Conservation (phyloP, 306 rosid genomes). For the Vigna unguiculata region DNA sequence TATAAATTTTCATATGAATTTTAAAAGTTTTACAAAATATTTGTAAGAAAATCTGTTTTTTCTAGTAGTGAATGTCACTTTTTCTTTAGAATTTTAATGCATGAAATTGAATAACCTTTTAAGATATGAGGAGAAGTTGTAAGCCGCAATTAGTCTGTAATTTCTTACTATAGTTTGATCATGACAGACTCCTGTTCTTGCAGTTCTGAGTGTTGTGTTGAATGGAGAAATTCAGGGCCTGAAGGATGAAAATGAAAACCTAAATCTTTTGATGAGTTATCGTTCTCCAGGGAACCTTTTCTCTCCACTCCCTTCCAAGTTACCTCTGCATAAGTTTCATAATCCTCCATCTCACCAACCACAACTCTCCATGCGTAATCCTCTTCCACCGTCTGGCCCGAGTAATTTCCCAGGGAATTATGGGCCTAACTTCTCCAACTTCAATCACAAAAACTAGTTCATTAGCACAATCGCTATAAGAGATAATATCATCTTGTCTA, state of each 20-base stretch:
- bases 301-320: conserved; percentile 49
- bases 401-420: too few relatives aligned
- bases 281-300: conserved; percentile 43
- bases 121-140: neutral
- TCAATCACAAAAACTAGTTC: conserved; percentile 38
- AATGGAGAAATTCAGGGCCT: conserved; percentile 55
- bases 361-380: neutral
- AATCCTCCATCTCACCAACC: conserved; percentile 46
- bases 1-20: too few relatives aligned
- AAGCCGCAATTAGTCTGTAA: neutral
- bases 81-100: too few relatives aligned
- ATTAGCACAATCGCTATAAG: neutral
- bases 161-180: neutral
- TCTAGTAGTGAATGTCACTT: too few relatives aligned
- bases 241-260: conserved; percentile 46
- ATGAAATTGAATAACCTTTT: neutral
- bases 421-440: conserved; percentile 46
- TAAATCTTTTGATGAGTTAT: conserved; percentile 39
- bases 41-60: too few relatives aligned
- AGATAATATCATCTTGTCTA: conserved; percentile 45
- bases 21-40: too few relatives aligned
- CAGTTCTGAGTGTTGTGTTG: conserved; percentile 60
- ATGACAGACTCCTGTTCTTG: neutral
- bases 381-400: conserved; percentile 35
- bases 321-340: conserved; percentile 42